phyloP scores from a whole-genome alignment of 176 grass and related monocot species.

The Poa annua region DNA sequence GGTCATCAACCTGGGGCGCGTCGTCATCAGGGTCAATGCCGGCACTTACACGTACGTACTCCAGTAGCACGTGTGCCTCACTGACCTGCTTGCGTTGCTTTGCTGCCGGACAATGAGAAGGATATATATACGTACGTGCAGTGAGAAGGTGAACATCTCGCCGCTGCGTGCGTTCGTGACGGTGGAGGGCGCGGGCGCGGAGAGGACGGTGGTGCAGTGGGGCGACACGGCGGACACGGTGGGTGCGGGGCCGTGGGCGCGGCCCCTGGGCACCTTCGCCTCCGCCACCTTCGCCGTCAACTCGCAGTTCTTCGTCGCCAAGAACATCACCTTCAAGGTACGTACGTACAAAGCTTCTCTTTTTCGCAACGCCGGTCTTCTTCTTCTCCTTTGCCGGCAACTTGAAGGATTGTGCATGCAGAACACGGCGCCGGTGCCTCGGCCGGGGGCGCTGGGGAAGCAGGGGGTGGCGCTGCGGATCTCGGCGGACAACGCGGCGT shows the following conservation, averaged over 20 bases:
- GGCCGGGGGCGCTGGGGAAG: conserved; percentile 75
- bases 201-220: conserved; percentile 88
- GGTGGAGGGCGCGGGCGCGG: conserved; percentile 80
- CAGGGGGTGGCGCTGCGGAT: conserved; percentile 89
- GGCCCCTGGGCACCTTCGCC: conserved; percentile 78
- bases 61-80: too few species aligned
- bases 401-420: too few species aligned
- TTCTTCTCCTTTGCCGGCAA: too few species aligned
- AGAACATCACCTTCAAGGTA: conserved; percentile 55
- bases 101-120: too few species aligned
- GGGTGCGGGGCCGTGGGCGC: conserved; percentile 43
- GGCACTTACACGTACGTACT: conserved; percentile 84
- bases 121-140: conserved; percentile 17
- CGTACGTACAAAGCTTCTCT: too few species aligned
- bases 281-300: conserved; percentile 96
- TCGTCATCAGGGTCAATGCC: conserved; percentile 94
- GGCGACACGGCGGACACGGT: conserved; percentile 84
- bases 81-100: not conserved
- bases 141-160: conserved; percentile 94
- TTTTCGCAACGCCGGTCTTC: too few species aligned
- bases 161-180: conserved; percentile 82
- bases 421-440: conserved; percentile 88
- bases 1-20: conserved; percentile 77
- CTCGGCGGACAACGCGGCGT: conserved; percentile 88
- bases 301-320: conserved; percentile 88